Percentiles rank a stretch among this genome's conserved stretches.
phyloP scores from a whole-genome alignment of 139 green algal species.

The Micractinium conductrix region DNA sequence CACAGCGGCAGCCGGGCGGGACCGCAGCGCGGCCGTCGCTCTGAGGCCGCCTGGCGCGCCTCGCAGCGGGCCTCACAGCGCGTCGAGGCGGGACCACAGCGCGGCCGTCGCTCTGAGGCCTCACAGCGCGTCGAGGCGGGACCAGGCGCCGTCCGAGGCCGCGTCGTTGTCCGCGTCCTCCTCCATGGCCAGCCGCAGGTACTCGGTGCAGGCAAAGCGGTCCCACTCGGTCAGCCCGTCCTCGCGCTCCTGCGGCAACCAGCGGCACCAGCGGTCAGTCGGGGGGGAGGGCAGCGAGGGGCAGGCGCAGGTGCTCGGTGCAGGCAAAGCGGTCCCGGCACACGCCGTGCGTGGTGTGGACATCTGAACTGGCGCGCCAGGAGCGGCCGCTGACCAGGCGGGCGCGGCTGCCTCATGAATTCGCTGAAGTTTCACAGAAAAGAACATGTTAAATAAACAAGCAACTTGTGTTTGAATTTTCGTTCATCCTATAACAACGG shows the following conservation, averaged over 20 bases:
- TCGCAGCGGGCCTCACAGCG: background rate
- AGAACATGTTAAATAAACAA: background rate
- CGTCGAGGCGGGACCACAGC: too few relatives aligned
- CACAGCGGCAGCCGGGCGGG: too few relatives aligned
- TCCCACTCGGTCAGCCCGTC: conserved; percentile 82
- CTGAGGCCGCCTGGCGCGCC: too few relatives aligned
- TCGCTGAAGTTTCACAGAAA: too few relatives aligned
- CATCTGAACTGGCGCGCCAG: too few relatives aligned
- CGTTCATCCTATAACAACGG: too few relatives aligned
- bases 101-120: too few relatives aligned
- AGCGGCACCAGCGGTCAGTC: background rate
- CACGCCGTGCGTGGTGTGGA: too few relatives aligned
- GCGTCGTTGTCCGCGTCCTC: conserved; percentile 81
- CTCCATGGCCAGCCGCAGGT: conserved; percentile 88
- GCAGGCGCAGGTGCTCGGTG: conserved; percentile 10
- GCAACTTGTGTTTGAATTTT: too few relatives aligned
- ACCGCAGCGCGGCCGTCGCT: too few relatives aligned
- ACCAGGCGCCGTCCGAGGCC: conserved; percentile 30
- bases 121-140: conserved; percentile 15
- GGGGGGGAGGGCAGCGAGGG: background rate
- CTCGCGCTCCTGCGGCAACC: conserved; percentile 70
- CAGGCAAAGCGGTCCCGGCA: conserved; percentile 86
- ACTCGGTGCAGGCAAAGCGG: conserved; percentile 86
- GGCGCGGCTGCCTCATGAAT: too few relatives aligned
- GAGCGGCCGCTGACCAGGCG: too few relatives aligned